These are phyloP conservation scores for Diaporthe caulivora DNA, from an alignment of 2,329 filamentous ascomycete genomes.

Conservation along the genomic window DNA sequence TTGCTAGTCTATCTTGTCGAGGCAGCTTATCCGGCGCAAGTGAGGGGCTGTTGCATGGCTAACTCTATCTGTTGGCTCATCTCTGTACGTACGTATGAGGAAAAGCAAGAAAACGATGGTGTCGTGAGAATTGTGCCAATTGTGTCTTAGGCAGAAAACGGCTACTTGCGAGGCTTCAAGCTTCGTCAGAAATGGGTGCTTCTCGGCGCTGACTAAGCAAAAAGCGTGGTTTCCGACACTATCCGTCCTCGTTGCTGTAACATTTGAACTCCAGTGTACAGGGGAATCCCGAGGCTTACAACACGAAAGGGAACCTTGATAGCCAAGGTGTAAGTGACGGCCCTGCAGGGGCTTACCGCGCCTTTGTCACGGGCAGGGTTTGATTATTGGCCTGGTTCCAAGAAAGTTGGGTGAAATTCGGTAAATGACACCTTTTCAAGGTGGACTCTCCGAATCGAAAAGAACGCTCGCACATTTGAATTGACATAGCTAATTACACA, in stretches of 20 bases:
- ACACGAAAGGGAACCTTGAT: not conserved
- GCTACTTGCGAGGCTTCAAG: too few relatives aligned
- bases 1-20: conserved; percentile 21
- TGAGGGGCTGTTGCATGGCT: conserved; percentile 45
- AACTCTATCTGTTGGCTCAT: too few relatives aligned
- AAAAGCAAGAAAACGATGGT: too few relatives aligned
- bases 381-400: too few relatives aligned
- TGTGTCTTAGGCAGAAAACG: too few relatives aligned
- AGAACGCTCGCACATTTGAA: not conserved
- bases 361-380: not conserved
- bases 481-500: not conserved
- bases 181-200: too few relatives aligned
- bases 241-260: too few relatives aligned
- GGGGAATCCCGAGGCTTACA: not conserved
- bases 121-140: too few relatives aligned
- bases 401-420: not conserved
- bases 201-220: too few relatives aligned
- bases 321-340: not conserved
- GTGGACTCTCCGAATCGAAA: not conserved
- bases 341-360: not conserved
- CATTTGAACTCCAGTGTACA: too few relatives aligned
- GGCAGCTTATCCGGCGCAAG: conserved; percentile 50
- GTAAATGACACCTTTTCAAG: not conserved
- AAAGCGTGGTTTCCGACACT: too few relatives aligned
- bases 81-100: too few relatives aligned